phyloP scores from a whole-genome alignment of 2,329 filamentous ascomycete species.

The Bipolaris sorokiniana region DNA sequence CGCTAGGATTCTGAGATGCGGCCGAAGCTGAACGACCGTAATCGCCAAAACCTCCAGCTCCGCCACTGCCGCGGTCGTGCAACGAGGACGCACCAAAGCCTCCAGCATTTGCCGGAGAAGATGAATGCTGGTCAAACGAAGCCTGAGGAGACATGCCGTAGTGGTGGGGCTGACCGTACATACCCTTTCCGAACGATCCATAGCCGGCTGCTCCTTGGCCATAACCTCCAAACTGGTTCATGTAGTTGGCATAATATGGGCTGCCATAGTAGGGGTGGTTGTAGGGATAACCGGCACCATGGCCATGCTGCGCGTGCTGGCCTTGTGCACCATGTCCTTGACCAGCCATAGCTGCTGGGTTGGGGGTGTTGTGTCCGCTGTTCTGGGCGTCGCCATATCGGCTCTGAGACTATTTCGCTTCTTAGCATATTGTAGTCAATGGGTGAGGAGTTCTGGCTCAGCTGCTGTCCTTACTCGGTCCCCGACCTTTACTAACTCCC shows the following conservation, averaged over 20 bases:
- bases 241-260: conserved; percentile 68
- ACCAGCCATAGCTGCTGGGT: conserved; percentile 70
- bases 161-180: conserved; percentile 68
- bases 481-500: conserved; percentile 6
- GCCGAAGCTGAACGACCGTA: conserved; percentile 67
- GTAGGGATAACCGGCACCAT: conserved; percentile 52
- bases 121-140: conserved; percentile 67
- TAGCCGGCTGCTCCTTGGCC: conserved; percentile 57
- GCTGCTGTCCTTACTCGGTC: conserved; percentile 12
- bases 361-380: conserved; percentile 90
- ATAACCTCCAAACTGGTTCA: conserved; percentile 66
- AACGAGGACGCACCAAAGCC: conserved; percentile 57
- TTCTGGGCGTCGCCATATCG: conserved; percentile 78
- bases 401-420: conserved; percentile 60
- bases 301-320: conserved; percentile 55
- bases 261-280: conserved; percentile 68
- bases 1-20: conserved; percentile 60
- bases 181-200: conserved; percentile 62
- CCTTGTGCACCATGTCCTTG: conserved; percentile 58
- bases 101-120: conserved; percentile 66
- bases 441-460: conserved; percentile 2
- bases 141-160: conserved; percentile 63
- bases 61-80: conserved; percentile 55
- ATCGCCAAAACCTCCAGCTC: conserved; percentile 61
- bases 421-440: conserved; percentile 21